Conservation (phyloP, 2,329 filamentous ascomycete genomes). For the Penicillium concentricum region DNA sequence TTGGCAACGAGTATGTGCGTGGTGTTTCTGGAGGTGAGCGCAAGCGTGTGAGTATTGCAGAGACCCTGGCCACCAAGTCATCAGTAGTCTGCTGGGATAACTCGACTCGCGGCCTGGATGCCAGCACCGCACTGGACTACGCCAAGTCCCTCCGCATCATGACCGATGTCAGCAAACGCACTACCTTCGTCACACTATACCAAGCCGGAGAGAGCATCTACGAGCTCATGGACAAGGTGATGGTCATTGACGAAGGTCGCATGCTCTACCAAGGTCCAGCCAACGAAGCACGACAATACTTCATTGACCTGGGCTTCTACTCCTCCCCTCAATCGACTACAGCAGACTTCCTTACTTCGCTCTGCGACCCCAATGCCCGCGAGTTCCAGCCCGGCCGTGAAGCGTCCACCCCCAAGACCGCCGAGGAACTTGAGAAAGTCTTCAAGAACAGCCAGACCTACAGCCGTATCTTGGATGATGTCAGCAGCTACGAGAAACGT, state of each 20-base stretch:
- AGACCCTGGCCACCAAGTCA: conserved; percentile 71
- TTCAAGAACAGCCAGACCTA: conserved; percentile 66
- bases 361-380: conserved; percentile 72
- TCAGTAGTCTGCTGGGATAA: conserved; percentile 79
- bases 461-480: conserved; percentile 59
- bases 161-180: conserved; percentile 72
- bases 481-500: conserved; percentile 60
- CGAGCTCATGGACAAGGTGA: conserved; percentile 74
- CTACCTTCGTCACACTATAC: conserved; percentile 69
- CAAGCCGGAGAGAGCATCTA: conserved; percentile 70
- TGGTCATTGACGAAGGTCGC: conserved; percentile 71
- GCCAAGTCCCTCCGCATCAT: conserved; percentile 68
- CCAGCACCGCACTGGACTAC: conserved; percentile 75
- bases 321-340: conserved; percentile 64
- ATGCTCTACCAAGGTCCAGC: conserved; percentile 66
- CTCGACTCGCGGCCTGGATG: conserved; percentile 74
- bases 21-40: conserved; percentile 78
- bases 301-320: conserved; percentile 63
- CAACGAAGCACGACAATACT: conserved; percentile 63
- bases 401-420: conserved; percentile 64
- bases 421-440: conserved; percentile 65
- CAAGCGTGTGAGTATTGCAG: conserved; percentile 76
- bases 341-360: conserved; percentile 73
- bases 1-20: conserved; percentile 70
- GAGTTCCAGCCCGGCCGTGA: conserved; percentile 66